Percentiles rank a stretch among this genome's conserved stretches.
Evolutionary conservation across 139 green algal genomes (phyloP).

Genomic region (Monoraphidium neglectum): DNA sequence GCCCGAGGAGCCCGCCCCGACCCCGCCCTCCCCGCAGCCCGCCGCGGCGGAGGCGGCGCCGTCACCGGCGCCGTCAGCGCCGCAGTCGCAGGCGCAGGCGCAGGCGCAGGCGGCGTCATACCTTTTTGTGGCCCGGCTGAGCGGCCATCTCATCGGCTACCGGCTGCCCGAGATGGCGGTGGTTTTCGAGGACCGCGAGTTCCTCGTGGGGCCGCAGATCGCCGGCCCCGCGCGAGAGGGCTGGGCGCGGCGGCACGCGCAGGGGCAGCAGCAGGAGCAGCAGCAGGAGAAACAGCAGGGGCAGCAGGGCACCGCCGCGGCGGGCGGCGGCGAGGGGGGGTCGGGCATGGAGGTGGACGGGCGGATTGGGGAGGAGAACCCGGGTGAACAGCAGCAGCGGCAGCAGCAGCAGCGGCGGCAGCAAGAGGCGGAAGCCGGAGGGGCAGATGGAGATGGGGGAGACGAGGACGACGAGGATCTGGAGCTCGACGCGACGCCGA

Average conservation of each 20-base stretch:
- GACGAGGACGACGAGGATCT: slow-evolving; percentile 2
- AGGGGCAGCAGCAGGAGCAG: no score
- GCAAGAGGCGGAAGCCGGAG: background rate
- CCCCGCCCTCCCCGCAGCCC: background rate
- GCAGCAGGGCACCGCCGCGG: background rate
- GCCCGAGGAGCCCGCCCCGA: background rate
- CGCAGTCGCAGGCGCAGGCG: background rate
- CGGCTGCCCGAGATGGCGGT: slow-evolving; percentile 49
- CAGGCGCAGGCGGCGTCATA: background rate
- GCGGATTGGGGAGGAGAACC: no score
- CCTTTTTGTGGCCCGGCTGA: slow-evolving; percentile 20
- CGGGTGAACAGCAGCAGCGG: no score
- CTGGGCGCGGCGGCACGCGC: slow-evolving; percentile 24
- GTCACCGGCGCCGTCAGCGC: background rate
- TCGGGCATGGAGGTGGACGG: no score
- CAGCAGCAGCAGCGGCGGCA: no score
- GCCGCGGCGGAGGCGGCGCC: background rate
- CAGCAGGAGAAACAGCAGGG: slow-evolving; percentile 1
- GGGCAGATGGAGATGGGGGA: background rate
- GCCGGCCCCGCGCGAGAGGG: background rate
- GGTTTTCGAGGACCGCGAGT: slow-evolving; percentile 25
- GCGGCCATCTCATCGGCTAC: slow-evolving; percentile 58
- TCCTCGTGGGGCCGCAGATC: slow-evolving; percentile 18
- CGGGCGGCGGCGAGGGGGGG: background rate
- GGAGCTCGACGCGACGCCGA: background rate